phyloP scores from a whole-genome alignment of 1,284 basidiomycete species.

The Cryptococcus sp. region DNA sequence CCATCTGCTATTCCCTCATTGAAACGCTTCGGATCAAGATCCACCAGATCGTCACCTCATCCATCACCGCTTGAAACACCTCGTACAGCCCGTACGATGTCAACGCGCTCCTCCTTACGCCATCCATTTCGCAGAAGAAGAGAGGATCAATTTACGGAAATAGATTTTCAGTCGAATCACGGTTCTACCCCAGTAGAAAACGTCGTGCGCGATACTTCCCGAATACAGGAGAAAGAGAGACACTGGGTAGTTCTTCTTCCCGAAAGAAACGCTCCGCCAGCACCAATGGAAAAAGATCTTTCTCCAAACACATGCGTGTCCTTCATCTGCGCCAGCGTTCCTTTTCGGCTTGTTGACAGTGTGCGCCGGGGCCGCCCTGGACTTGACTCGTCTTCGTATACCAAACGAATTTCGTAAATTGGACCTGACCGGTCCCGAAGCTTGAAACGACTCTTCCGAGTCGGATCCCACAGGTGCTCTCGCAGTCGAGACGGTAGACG shows the following conservation, averaged over 20 bases:
- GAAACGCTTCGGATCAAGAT: neutral
- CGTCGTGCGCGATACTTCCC: too few species aligned
- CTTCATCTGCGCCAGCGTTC: neutral
- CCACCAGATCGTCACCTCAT: conserved; percentile 2
- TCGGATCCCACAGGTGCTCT: neutral
- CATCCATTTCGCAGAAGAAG: too few species aligned
- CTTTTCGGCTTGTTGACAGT: too few species aligned
- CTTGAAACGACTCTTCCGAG: too few species aligned
- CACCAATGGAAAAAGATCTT: neutral
- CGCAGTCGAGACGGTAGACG: too few species aligned
- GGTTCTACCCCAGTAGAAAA: neutral
- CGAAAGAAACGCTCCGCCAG: neutral
- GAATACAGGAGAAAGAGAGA: neutral
- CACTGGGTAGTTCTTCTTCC: neutral
- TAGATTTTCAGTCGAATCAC: neutral
- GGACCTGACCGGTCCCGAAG: too few species aligned
- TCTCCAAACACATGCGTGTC: neutral
- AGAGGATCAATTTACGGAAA: neutral
- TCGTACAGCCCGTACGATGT: neutral
- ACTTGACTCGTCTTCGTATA: too few species aligned
- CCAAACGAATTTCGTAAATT: too few species aligned
- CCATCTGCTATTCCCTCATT: neutral
- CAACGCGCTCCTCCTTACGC: neutral
- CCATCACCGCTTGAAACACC: neutral
- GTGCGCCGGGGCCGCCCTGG: too few species aligned